Evolutionary conservation across 257 asterid species (phyloP).

Genomic region (Ballota nigra): DNA sequence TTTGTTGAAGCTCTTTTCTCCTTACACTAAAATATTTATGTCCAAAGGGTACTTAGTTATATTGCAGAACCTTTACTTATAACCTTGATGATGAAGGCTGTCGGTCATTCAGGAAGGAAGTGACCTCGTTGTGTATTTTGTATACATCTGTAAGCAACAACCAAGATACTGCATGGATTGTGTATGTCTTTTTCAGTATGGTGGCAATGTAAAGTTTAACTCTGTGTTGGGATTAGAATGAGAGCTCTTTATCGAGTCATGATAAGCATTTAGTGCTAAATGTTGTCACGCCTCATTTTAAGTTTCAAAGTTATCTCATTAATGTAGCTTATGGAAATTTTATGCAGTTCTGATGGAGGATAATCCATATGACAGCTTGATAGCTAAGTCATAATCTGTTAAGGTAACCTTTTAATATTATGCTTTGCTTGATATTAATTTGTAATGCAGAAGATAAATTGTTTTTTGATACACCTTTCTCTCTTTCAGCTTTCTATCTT

Average conservation of each 20-base stretch:
- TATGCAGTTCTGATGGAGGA: conserved; percentile 20
- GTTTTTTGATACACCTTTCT: conserved; percentile 4
- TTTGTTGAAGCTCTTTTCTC: background rate
- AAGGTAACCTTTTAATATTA: background rate
- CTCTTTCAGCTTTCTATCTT: conserved; percentile 20
- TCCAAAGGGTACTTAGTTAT: background rate
- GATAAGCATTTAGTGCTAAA: conserved; percentile 20
- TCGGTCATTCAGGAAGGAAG: background rate
- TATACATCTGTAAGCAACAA: background rate
- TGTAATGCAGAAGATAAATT: background rate
- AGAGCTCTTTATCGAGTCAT: background rate
- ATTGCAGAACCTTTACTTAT: background rate
- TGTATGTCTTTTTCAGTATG: background rate
- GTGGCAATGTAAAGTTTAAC: background rate
- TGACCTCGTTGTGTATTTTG: background rate
- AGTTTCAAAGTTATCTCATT: conserved; percentile 16
- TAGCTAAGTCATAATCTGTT: background rate
- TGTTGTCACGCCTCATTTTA: conserved; percentile 22
- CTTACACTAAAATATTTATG: background rate
- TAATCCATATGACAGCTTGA: background rate
- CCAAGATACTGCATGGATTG: background rate
- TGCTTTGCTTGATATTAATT: conserved; percentile 9
- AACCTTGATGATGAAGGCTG: background rate
- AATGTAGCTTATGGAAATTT: background rate
- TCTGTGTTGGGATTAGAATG: background rate